Conservation (phyloP, 2,329 filamentous ascomycete species). For the Pseudopyrenochaeta lycopersici region DNA sequence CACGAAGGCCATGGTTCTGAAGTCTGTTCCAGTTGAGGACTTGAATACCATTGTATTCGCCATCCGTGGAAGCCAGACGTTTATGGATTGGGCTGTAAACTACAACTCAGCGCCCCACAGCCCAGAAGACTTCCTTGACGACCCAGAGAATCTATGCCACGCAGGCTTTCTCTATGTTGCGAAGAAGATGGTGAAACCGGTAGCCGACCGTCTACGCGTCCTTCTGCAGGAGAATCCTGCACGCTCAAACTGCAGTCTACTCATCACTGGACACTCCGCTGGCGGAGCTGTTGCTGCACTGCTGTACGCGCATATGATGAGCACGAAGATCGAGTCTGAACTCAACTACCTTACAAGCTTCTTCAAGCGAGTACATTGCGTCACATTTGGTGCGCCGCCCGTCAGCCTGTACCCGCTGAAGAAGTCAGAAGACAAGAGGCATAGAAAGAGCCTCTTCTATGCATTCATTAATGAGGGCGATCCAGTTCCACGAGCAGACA, state of each 20-base stretch:
- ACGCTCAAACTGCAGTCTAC: conserved; percentile 71
- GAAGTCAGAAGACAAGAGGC: conserved; percentile 59
- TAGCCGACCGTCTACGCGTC: conserved; percentile 74
- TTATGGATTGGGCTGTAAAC: conserved; percentile 89
- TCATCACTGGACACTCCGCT: conserved; percentile 87
- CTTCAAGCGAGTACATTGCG: conserved; percentile 83
- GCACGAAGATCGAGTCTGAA: conserved; percentile 69
- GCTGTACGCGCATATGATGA: conserved; percentile 83
- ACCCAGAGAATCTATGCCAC: conserved; percentile 79
- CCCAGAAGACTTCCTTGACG: conserved; percentile 77
- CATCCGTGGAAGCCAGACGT: conserved; percentile 80
- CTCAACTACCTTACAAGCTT: conserved; percentile 72
- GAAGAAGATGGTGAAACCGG: conserved; percentile 75
- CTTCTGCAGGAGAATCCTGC: conserved; percentile 76
- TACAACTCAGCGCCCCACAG: conserved; percentile 73
- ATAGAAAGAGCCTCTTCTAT: conserved; percentile 76
- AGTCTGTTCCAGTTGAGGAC: conserved; percentile 79
- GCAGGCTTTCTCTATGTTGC: conserved; percentile 81
- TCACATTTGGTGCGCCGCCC: conserved; percentile 86
- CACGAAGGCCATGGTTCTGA: conserved; percentile 88
- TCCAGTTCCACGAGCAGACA: conserved; percentile 79
- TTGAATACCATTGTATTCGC: conserved; percentile 84
- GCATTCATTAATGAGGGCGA: conserved; percentile 88
- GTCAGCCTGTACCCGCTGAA: conserved; percentile 74
- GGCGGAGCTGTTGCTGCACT: conserved; percentile 84